These are phyloP conservation scores for Sungouiozyma ichnusensis DNA, from an alignment of 805 yeast genomes.

Conservation along the genomic window DNA sequence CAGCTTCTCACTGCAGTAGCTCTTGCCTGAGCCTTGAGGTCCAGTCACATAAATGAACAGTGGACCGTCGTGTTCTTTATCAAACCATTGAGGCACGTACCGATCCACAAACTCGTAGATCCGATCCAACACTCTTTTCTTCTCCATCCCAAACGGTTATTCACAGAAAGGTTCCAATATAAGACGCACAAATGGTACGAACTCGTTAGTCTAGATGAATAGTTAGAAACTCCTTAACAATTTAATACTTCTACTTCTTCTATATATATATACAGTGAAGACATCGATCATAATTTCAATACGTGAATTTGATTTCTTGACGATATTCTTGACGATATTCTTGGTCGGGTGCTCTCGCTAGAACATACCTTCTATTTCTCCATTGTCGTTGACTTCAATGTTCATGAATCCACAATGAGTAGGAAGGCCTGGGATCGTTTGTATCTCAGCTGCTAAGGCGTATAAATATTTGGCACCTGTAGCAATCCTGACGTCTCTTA, in stretches of 20 bases:
- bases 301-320: too few relatives aligned
- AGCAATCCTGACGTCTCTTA: constrained; percentile 67
- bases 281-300: too few relatives aligned
- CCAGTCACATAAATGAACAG: constrained; percentile 51
- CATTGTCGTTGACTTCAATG: constrained; percentile 69
- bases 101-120: constrained; percentile 13
- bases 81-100: constrained; percentile 16
- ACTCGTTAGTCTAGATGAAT: too few relatives aligned
- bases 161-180: not conserved
- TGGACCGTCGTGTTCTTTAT: constrained; percentile 22
- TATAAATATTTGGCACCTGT: constrained; percentile 80
- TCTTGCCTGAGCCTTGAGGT: constrained; percentile 76
- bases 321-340: too few relatives aligned
- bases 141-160: not conserved
- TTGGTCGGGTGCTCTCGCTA: too few relatives aligned
- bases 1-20: constrained; percentile 41
- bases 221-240: too few relatives aligned
- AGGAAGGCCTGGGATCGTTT: constrained; percentile 79
- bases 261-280: too few relatives aligned
- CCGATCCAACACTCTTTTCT: constrained; percentile 4
- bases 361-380: constrained; percentile 77
- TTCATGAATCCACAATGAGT: constrained; percentile 83
- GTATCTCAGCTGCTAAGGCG: constrained; percentile 78
- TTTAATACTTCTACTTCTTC: too few relatives aligned
- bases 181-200: too few relatives aligned